Conservation (phyloP, 2,329 filamentous ascomycete genomes). For the Ascochyta clinopodiicola region DNA sequence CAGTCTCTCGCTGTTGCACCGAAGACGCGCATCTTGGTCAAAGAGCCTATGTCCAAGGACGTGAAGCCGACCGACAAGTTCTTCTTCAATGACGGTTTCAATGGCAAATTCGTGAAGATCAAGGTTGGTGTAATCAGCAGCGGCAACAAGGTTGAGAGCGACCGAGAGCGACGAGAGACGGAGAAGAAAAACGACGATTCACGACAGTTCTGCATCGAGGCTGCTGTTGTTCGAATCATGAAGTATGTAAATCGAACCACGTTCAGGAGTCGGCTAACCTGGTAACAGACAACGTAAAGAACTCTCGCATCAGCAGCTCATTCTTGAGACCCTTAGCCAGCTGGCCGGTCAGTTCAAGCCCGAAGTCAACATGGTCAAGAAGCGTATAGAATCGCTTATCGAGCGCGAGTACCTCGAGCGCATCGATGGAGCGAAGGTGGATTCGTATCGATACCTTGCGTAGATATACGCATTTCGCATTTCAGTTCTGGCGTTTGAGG, state of each 20-base stretch:
- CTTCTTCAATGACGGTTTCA: slow-evolving; percentile 80
- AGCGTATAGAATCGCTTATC: slow-evolving; percentile 79
- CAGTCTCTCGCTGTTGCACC: slow-evolving; percentile 82
- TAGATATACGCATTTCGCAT: slow-evolving; percentile 44
- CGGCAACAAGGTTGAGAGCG: slow-evolving; percentile 83
- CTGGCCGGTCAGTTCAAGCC: slow-evolving; percentile 74
- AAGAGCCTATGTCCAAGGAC: slow-evolving; percentile 79
- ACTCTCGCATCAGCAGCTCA: slow-evolving; percentile 70
- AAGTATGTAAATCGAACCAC: slow-evolving; percentile 65
- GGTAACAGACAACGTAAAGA: slow-evolving; percentile 72
- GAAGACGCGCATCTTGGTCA: slow-evolving; percentile 81
- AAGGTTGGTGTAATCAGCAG: slow-evolving; percentile 85
- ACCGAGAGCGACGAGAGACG: slow-evolving; percentile 70
- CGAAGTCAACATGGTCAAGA: slow-evolving; percentile 79
- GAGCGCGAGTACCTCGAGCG: slow-evolving; percentile 79
- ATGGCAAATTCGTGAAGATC: slow-evolving; percentile 83
- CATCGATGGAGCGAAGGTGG: slow-evolving; percentile 67
- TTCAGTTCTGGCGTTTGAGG: slow-evolving; percentile 14
- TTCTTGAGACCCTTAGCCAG: slow-evolving; percentile 75
- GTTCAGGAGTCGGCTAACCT: slow-evolving; percentile 23
- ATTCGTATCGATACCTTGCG: slow-evolving; percentile 75
- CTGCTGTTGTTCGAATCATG: slow-evolving; percentile 82
- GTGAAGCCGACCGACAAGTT: slow-evolving; percentile 81
- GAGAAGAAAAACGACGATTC: slow-evolving; percentile 78
- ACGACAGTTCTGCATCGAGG: slow-evolving; percentile 74